phyloP scores from a whole-genome alignment of 495 filamentous ascomycete species.

The Xylaria castorea region DNA sequence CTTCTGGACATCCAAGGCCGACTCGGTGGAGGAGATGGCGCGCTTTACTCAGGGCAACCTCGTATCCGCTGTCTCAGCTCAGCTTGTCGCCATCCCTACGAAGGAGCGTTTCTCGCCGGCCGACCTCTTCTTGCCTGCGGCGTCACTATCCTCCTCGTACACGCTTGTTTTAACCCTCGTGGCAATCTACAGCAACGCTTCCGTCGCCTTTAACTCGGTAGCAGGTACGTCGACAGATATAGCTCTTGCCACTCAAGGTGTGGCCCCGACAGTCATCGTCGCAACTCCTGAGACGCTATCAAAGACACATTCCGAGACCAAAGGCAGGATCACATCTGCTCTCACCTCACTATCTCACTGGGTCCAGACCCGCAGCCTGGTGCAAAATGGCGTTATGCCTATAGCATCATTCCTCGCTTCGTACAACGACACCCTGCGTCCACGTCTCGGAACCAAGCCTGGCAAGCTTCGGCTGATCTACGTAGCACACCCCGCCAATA shows the following conservation, averaged over 20 bases:
- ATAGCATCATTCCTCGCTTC: constrained; percentile 65
- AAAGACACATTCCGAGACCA: constrained; percentile 63
- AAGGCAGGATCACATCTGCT: constrained; percentile 52
- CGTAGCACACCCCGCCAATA: constrained; percentile 64
- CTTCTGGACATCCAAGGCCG: constrained; percentile 64
- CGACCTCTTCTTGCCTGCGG: constrained; percentile 89
- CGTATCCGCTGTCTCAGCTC: constrained; percentile 77
- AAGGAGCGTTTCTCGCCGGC: constrained; percentile 71
- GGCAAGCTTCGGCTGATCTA: constrained; percentile 79
- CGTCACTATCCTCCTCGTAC: constrained; percentile 79
- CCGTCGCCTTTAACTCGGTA: constrained; percentile 88
- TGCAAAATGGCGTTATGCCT: constrained; percentile 75
- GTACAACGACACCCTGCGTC: constrained; percentile 65
- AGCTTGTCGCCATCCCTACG: constrained; percentile 75
- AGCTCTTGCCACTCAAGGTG: constrained; percentile 68
- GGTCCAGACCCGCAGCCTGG: constrained; percentile 70
- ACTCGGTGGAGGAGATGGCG: constrained; percentile 68
- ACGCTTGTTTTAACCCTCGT: constrained; percentile 80
- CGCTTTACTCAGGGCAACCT: constrained; percentile 82
- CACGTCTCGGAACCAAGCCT: constrained; percentile 67
- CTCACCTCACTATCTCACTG: constrained; percentile 64
- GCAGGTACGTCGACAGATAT: constrained; percentile 74
- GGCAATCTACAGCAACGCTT: constrained; percentile 82
- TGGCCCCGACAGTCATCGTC: constrained; percentile 84
- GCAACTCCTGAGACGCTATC: constrained; percentile 76